Percentiles rank a stretch among this genome's conserved stretches.
These are phyloP conservation scores for Barbarea vulgaris DNA, from an alignment of 345 rosid genomes.

Conservation along the genomic window DNA sequence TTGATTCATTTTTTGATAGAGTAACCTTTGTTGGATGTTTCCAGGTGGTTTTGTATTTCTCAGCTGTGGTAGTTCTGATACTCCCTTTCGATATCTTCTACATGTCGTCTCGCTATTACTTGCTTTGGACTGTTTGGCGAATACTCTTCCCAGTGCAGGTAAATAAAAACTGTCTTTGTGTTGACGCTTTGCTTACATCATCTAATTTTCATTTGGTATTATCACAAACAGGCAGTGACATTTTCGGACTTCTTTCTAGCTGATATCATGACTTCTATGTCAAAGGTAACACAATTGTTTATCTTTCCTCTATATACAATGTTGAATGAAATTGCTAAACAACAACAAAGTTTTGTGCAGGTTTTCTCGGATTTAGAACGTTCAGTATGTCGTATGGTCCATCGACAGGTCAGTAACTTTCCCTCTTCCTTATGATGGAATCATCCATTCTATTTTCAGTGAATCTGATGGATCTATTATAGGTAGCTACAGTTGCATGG, in stretches of 20 bases:
- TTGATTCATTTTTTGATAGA: conserved; percentile 17
- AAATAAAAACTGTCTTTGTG: no score
- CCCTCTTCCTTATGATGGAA: not conserved
- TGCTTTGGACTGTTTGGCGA: conserved; percentile 86
- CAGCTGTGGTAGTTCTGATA: conserved; percentile 64
- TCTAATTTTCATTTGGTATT: conserved; percentile 21
- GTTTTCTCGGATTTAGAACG: conserved; percentile 95
- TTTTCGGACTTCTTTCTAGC: conserved; percentile 94
- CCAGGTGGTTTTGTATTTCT: conserved; percentile 84
- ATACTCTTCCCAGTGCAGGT: conserved; percentile 89
- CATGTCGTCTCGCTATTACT: conserved; percentile 77
- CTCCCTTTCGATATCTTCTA: conserved; percentile 88
- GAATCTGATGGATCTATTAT: conserved; percentile 32
- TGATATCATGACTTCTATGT: conserved; percentile 91
- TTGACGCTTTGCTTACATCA: not conserved
- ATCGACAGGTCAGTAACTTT: conserved; percentile 70
- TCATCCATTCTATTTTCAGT: conserved; percentile 20
- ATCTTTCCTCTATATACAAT: not conserved
- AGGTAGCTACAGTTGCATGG: conserved; percentile 99
- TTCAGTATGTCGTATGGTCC: conserved; percentile 94
- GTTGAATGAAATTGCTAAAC: conserved; percentile 9
- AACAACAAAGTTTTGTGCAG: conserved; percentile 45
- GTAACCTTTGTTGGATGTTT: conserved; percentile 12
- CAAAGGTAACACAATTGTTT: conserved; percentile 60
- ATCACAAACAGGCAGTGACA: conserved; percentile 63